Evolutionary conservation across 345 rosid species (phyloP).

Genomic region (Gossypioides kirkii): DNA sequence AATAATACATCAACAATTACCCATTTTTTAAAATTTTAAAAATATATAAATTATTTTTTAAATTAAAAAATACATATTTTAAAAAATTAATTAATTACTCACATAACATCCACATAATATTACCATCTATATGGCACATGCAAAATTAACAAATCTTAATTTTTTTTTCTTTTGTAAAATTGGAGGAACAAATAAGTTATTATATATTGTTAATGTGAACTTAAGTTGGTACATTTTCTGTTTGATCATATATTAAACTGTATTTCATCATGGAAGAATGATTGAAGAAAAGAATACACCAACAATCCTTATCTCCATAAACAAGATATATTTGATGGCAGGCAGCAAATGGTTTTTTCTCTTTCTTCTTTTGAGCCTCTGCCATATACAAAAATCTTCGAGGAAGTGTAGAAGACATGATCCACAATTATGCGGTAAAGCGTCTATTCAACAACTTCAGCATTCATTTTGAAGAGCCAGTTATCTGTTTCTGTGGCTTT

Average conservation of each 20-base stretch:
- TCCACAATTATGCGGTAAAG: slow-evolving; percentile 7
- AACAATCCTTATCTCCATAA: background rate
- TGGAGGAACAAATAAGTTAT: no score
- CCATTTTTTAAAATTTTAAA: no score
- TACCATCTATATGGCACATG: no score
- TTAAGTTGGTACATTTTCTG: no score
- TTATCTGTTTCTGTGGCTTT: slow-evolving; percentile 28
- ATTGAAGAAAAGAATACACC: background rate
- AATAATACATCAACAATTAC: no score
- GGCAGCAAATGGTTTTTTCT: background rate
- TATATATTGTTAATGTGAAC: no score
- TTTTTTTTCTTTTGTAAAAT: no score
- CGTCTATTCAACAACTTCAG: background rate
- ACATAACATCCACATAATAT: no score
- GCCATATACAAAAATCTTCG: slow-evolving; percentile 6
- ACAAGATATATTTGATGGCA: background rate
- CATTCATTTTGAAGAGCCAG: slow-evolving; percentile 45
- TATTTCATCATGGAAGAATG: background rate
- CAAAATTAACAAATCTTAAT: no score
- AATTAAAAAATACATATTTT: no score
- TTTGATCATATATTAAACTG: background rate
- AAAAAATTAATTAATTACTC: no score
- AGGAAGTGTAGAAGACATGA: slow-evolving; percentile 14
- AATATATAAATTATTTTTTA: no score
- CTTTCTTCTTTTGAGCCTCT: slow-evolving; percentile 4